Evolutionary conservation across 73 alveolate species (phyloP), one percentile per base, ranked within the genome.

Genomic region (Blepharisma japonicum): DNA sequence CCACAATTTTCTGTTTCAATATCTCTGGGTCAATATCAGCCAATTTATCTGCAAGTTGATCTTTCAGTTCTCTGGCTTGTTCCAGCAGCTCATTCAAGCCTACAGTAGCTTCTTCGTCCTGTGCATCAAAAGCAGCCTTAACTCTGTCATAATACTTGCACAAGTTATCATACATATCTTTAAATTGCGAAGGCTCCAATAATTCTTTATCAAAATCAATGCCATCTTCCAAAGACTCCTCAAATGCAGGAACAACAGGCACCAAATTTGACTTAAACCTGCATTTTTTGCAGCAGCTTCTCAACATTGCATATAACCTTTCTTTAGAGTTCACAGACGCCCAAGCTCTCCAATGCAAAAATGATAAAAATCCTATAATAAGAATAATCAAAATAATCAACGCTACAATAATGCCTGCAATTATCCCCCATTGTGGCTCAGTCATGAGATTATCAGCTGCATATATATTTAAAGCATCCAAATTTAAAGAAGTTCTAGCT

Each of bases 391-490:
- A 27, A 7, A 86, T 49, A 27, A 86, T 55, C 6, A 83, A 87
- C 9, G 85, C 82, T 2, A 86, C 77, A 14, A 82, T 76, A 67
- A 67, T 70, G 6, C 89, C 88, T 20, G 66, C 67, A 54, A 86
- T 72, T 71, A 82, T 82, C 1, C 89, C 87, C 94, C 94, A 86
- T 48, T 86, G 72, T 25, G 94, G 94, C 55, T 76, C 83, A 53
- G 21, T 67, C 68, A 86, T 68, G 6, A 86, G 53, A 32, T 68
- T 56, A 47, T 68, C 48, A 27, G 68, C 49, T 18, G 50, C 74
- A 14, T n/a, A 18, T n/a, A 82, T 76, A 7, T 90, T 90, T 7
- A 83, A 80, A 20, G 68, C 55, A 0, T 77, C 74, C 27, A 82
- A 54, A 39, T 85, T 56, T 11, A 74, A 56, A 8, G 39, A 45